Base-by-base conservation (phyloP, 2,329 filamentous ascomycete species). In the Clarireedia sp. region DNA sequence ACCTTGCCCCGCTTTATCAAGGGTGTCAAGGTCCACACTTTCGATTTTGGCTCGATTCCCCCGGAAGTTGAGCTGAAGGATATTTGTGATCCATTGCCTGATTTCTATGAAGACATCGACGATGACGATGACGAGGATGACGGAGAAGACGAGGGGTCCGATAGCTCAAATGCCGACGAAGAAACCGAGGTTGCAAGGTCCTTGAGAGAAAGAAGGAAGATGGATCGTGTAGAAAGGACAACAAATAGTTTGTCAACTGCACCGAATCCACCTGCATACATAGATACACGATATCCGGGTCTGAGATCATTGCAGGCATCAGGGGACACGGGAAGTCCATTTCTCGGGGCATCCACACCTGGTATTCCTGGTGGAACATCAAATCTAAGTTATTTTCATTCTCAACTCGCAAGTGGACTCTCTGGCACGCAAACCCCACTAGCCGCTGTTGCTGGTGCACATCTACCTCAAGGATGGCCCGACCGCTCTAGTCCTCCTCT, bases 1-100 rank as follows among this genome's bases (percentile, higher is more conserved):
- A 81, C 87, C 24, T 80, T 99, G 47, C 94, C 94, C 57, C 88
- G 90, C 67, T 96, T 99, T 78, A 96, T 99, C 73, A 91, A 94
- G 68, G 94, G 90, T 24, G 94, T 99, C 64, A 87, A 90, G 54
- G 91, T 96, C 41, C 91, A 96, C 70, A 86, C 89, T 59, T 99
- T 99, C 72, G 86, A 92, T 61, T 96, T 99, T 70, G 94, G 94
- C 48, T 82, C 78, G 26, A 83, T 92, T 49, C 78, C 88, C 40
- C 94, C 94, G 1, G 81, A 88, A 63, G 81, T 99, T 43, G 90
- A 95, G 68, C 85, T 99, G 66, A 97, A 96, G 73, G 94, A 97
- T 70, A 91, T 99, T 59, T 95, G 92, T 64, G 91, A 99, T 69
- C 94, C 94, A 2, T 79, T 97, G 57, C 86, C 90, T 0, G 94